A percentile compares a stretch with the other conserved stretches of the same genome.
Evolutionary conservation across 2,329 filamentous ascomycete genomes (phyloP).

Genomic region (Clonostachys chloroleuca): DNA sequence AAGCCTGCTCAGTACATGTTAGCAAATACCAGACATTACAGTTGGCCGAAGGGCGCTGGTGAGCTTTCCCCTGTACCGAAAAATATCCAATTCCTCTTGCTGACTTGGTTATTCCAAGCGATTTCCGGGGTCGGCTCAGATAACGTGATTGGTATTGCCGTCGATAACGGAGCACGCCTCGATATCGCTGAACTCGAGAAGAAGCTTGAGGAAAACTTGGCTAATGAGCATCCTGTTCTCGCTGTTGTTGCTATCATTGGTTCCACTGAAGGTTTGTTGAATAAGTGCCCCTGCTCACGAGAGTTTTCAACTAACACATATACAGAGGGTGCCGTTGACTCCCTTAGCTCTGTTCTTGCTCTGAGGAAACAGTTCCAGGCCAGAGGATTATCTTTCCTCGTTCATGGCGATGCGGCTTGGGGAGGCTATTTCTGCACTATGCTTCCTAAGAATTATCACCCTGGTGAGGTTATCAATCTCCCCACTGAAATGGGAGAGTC

Average conservation of each 20-base stretch:
- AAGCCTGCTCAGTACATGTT: conserved; percentile 28
- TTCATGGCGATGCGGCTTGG: conserved; percentile 44
- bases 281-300: neutral
- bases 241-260: conserved; percentile 40
- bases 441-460: conserved; percentile 24
- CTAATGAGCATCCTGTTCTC: conserved; percentile 25
- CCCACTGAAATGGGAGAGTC: conserved; percentile 16
- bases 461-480: conserved; percentile 15
- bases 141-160: conserved; percentile 29
- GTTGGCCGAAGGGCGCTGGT: conserved; percentile 43
- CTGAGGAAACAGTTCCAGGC: conserved; percentile 33
- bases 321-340: conserved; percentile 37
- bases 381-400: conserved; percentile 34
- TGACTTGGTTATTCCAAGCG: conserved; percentile 14
- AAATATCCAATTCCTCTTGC: neutral
- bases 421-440: conserved; percentile 43
- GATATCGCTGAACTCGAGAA: conserved; percentile 22
- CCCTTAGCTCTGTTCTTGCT: conserved; percentile 25
- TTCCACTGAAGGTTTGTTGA: conserved; percentile 30
- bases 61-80: conserved; percentile 5
- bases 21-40: conserved; percentile 38
- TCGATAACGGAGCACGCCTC: conserved; percentile 32
- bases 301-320: neutral
- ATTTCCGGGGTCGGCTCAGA: conserved; percentile 37
- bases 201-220: conserved; percentile 20